Evolutionary conservation across 2,329 filamentous ascomycete species (phyloP).

Genomic region (Tolypocladium pustulatum): DNA sequence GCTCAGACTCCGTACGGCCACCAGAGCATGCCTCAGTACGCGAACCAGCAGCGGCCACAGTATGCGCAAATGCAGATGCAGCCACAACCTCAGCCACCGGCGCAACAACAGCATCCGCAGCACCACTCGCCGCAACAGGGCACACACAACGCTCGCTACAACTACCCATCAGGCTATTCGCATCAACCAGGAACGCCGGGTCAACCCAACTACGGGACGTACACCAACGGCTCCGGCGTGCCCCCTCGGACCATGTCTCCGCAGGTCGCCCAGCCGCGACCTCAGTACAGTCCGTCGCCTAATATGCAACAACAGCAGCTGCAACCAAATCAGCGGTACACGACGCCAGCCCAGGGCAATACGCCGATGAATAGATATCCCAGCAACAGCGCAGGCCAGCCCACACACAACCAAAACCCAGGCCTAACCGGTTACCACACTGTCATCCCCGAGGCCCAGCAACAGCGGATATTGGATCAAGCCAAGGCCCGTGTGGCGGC

Average conservation of each 20-base stretch:
- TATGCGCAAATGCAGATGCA: constrained; percentile 25
- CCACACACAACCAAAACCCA: constrained; percentile 21
- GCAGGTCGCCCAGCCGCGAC: constrained; percentile 26
- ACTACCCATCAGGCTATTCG: constrained; percentile 26
- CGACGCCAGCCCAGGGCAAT: constrained; percentile 18
- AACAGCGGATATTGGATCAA: constrained; percentile 40
- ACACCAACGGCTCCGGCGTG: constrained; percentile 32
- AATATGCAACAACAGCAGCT: constrained; percentile 18
- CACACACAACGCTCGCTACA: constrained; percentile 31
- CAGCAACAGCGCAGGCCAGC: constrained; percentile 18
- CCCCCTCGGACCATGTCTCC: constrained; percentile 33
- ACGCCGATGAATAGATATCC: constrained; percentile 21
- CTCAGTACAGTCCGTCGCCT: constrained; percentile 28
- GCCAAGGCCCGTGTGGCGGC: constrained; percentile 36
- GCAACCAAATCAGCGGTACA: constrained; percentile 17
- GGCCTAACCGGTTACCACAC: constrained; percentile 36
- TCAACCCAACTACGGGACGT: constrained; percentile 24
- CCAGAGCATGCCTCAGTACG: constrained; percentile 36
- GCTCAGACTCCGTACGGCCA: constrained; percentile 41
- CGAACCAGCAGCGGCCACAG: constrained; percentile 34
- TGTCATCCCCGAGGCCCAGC: constrained; percentile 37
- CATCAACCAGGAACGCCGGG: constrained; percentile 25
- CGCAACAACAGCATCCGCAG: background rate
- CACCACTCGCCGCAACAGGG: constrained; percentile 19
- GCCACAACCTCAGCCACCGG: background rate